phyloP scores from a whole-genome alignment of 1,284 basidiomycete genomes.

The Naganishia sp. region DNA sequence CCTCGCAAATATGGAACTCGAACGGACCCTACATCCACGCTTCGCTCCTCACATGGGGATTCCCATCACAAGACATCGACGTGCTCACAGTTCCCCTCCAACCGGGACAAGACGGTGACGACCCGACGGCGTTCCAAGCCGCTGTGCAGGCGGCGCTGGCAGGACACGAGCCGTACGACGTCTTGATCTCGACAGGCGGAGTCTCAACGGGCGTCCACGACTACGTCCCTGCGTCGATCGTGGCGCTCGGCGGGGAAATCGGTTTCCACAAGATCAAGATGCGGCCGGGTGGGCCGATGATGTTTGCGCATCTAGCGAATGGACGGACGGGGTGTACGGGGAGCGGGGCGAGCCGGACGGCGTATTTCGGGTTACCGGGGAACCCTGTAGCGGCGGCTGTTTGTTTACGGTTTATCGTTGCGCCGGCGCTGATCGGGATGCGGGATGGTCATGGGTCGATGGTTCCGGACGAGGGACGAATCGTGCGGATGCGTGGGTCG shows the following conservation, averaged over 20 bases:
- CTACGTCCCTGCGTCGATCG: conserved; percentile 26
- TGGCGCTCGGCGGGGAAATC: conserved; percentile 23
- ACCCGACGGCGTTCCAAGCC: conserved; percentile 14
- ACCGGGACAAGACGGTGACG: conserved; percentile 15
- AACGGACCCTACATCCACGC: conserved; percentile 28
- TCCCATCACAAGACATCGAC: conserved; percentile 1
- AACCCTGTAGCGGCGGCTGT: conserved; percentile 29
- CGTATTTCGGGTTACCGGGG: conserved; percentile 28
- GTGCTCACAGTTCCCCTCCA: not conserved
- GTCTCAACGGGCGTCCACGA: conserved; percentile 31
- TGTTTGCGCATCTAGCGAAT: conserved; percentile 26
- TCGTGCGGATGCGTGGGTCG: not conserved
- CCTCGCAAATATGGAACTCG: conserved; percentile 29
- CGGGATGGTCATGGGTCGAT: not conserved
- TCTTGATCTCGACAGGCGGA: conserved; percentile 29
- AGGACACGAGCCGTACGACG: conserved; percentile 3
- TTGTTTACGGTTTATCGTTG: conserved; percentile 29
- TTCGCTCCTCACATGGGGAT: conserved; percentile 23
- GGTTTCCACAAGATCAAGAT: conserved; percentile 27
- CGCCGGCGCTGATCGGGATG: conserved; percentile 10
- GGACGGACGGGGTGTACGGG: no score
- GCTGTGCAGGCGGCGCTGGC: not conserved
- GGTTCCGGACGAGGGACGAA: not conserved
- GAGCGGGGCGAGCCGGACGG: conserved; percentile 2
- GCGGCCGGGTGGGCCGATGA: conserved; percentile 27